Evolutionary conservation across 2,329 filamentous ascomycete species (phyloP).

Genomic region (Aspergillus piperis): DNA sequence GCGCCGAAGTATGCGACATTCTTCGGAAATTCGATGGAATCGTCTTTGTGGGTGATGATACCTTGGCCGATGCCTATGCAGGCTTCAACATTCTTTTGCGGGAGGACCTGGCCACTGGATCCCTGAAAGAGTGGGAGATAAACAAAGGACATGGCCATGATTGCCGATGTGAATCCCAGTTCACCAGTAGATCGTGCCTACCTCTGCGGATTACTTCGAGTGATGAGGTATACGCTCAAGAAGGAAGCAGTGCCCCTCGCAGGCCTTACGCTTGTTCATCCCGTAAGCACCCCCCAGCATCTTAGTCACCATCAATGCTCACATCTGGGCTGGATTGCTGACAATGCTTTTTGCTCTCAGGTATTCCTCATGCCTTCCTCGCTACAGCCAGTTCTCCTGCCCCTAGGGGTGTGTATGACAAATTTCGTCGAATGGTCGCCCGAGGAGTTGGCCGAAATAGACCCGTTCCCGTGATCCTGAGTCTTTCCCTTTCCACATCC

Average conservation of each 20-base stretch:
- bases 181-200: slow-evolving; percentile 36
- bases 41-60: slow-evolving; percentile 46
- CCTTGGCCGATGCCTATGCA: slow-evolving; percentile 44
- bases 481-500: slow-evolving; percentile 36
- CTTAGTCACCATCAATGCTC: slow-evolving; percentile 4
- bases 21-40: slow-evolving; percentile 46
- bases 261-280: slow-evolving; percentile 23
- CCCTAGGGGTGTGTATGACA: slow-evolving; percentile 25
- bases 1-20: slow-evolving; percentile 47
- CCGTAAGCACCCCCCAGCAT: slow-evolving; percentile 20
- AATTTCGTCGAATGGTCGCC: slow-evolving; percentile 35
- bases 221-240: slow-evolving; percentile 23
- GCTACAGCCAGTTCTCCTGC: slow-evolving; percentile 35
- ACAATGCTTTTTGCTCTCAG: slow-evolving; percentile 20
- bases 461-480: slow-evolving; percentile 44
- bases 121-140: slow-evolving; percentile 44
- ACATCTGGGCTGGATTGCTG: background rate
- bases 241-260: slow-evolving; percentile 8
- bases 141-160: slow-evolving; percentile 29
- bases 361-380: slow-evolving; percentile 41
- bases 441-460: slow-evolving; percentile 36
- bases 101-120: slow-evolving; percentile 43
- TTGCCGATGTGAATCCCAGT: slow-evolving; percentile 47
- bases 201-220: slow-evolving; percentile 28
- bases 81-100: slow-evolving; percentile 49